Base-by-base conservation (phyloP, 2,329 filamentous ascomycete genomes). In the Fusarium sp. region DNA sequence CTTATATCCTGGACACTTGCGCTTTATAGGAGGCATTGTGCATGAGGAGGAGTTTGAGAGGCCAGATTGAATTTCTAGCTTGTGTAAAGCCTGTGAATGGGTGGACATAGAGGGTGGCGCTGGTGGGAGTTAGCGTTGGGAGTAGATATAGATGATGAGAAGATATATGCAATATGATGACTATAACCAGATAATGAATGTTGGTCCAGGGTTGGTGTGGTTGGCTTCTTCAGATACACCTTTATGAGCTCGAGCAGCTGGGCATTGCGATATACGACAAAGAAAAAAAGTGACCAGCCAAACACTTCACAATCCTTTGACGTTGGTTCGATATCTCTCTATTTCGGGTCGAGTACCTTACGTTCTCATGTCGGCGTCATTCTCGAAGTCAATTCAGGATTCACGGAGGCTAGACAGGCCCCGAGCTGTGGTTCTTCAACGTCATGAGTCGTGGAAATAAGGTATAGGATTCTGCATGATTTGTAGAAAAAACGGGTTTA, bases 81-180 rank as follows among this genome's bases (percentile, higher is more conserved):
- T 68, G 36, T 38, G 56, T 61, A 36, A 68, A 54, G 36, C 28
- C 41, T 35, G 38, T 31, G 18, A 18, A 36, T 38, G 13, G 39
- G 28, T 22, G 48, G 31, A 15, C 30, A 68, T 68, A 68, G 64
- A 68, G 44, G 26, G 39, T 18, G 50, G 54, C 42, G 44, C 39
- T 62, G 44, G n/a, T 30, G 47, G 55, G 26, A 33, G 31, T 33
- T 39, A 55, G 64, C 24, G 36, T 42, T 55, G 55, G 55, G 41
- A 48, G 65, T 68, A 68, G 56, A 68, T 62, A 68, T 68, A 68
- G 64, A 68, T 54, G 47, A 47, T 28, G 35, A 62, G 63, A 48
- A 61, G 44, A 48, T 39, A 42, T 48, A 31, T 41, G 39, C 42
- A 61, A 41, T 42, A 44, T 24, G 47, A 65, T 36, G 30, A 61